Evolutionary conservation across 2,329 filamentous ascomycete species (phyloP), one percentile per base, ranked within the genome.

Genomic region (Cryphonectria carpinicola): DNA sequence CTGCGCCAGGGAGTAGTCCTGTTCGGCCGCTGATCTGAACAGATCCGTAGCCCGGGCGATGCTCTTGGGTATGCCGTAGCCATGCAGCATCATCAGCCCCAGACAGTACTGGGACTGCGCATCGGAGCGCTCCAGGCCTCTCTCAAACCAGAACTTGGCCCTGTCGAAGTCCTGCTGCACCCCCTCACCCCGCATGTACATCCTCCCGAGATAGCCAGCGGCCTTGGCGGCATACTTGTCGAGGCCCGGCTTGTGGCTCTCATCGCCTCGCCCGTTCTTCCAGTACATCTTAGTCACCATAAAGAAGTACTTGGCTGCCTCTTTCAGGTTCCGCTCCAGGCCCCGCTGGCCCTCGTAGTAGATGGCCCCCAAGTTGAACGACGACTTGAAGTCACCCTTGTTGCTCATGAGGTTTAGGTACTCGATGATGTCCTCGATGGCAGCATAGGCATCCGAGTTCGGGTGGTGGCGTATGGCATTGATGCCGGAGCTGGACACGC

Each of bases 351-450:
- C 95, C 70, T 98, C 95, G 77, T 97, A 97, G 79, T 97, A 93
- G 73, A 97, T 88, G 74, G 93, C 90, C 3, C 93, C 95, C 0
- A 98, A 84, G 73, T 93, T 95, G 76, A 95, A 94, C 0, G 93
- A 95, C 0, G 95, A 93, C 78, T 93, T 94, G 69, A 93, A 88
- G 77, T 97, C 94, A 14, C 95, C 94, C 79, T 97, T 97, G 72
- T 95, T 90, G 7, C 94, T 94, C 86, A 97, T 92, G 58, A 97
- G 86, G 76, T 97, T 93, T 74, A 97, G 85, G 76, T 97, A 99
- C 79, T 99, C 96, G 71, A 99, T 89, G 22, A 98, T 92, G 80
- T 99, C 95, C 76, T 97, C 94, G 71, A 98, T 89, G 22, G 93
- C 93, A 1, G 94, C 94, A 76, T 97, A 92, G 0, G 92, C 89